Conservation (phyloP, 2,329 filamentous ascomycete species). For the Penicillium sp. region DNA sequence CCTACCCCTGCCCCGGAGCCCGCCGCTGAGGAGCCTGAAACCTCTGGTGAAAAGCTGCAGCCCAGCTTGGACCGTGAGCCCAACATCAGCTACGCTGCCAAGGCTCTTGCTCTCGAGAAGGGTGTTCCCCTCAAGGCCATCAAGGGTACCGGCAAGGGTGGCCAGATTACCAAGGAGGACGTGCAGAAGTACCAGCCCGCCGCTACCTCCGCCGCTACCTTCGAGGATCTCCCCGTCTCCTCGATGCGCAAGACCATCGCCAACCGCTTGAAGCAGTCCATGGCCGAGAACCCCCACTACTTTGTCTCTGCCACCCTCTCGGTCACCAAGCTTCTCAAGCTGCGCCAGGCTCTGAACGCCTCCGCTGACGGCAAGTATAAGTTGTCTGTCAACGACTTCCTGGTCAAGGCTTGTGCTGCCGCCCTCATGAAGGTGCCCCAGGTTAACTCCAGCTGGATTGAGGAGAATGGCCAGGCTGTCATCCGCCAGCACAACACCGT, state of each 20-base stretch:
- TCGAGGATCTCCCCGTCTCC: conserved; percentile 78
- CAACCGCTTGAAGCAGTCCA: conserved; percentile 80
- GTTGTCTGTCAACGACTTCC: conserved; percentile 99
- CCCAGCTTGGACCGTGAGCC: conserved; percentile 79
- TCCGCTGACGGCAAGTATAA: conserved; percentile 92
- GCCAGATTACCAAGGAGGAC: conserved; percentile 87
- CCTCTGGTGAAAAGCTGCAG: conserved; percentile 74
- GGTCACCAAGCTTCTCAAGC: conserved; percentile 92
- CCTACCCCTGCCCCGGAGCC: conserved; percentile 62
- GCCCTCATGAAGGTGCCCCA: conserved; percentile 91
- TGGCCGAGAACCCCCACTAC: conserved; percentile 95
- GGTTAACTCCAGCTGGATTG: conserved; percentile 91
- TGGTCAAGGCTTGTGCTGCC: conserved; percentile 90
- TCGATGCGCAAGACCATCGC: conserved; percentile 99
- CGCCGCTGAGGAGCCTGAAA: conserved; percentile 65
- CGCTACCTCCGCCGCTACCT: conserved; percentile 61
- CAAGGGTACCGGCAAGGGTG: conserved; percentile 83
- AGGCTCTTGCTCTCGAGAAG: conserved; percentile 81
- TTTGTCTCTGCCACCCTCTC: conserved; percentile 90
- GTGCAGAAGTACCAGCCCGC: conserved; percentile 78
- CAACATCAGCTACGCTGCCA: conserved; percentile 68
- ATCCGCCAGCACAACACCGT: conserved; percentile 93
- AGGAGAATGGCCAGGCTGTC: conserved; percentile 69
- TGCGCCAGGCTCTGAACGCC: conserved; percentile 88
- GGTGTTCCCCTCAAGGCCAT: conserved; percentile 72